Percentiles rank a stretch among this genome's conserved stretches.
Evolutionary conservation across 208 protist genomes (phyloP).

Genomic region (Trypanosoma vivax): DNA sequence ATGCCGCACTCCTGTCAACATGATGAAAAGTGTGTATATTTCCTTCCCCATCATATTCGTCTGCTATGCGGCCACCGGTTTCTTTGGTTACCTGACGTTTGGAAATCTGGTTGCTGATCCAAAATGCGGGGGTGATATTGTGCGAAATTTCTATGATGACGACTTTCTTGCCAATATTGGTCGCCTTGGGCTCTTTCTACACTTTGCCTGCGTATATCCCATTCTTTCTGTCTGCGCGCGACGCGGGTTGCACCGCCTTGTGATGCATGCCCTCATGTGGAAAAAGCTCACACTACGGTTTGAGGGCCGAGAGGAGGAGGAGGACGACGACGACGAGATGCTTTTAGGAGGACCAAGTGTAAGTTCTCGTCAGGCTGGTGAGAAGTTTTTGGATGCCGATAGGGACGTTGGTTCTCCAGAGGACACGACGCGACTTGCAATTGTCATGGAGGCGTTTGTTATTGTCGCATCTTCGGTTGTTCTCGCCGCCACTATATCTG

Average conservation of each 20-base stretch:
- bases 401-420: constrained; percentile 65
- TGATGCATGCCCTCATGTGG: constrained; percentile 52
- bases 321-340: neutral
- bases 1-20: constrained; percentile 30
- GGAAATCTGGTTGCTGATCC: constrained; percentile 30
- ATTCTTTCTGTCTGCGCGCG: constrained; percentile 70
- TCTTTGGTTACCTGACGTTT: constrained; percentile 73
- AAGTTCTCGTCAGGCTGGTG: neutral
- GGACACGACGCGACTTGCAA: constrained; percentile 55
- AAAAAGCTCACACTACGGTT: constrained; percentile 27
- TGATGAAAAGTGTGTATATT: constrained; percentile 54
- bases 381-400: constrained; percentile 13
- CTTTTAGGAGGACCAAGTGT: neutral
- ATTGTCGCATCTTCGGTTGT: constrained; percentile 41
- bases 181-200: constrained; percentile 64
- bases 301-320: constrained; percentile 6
- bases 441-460: constrained; percentile 54
- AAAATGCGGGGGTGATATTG: constrained; percentile 53
- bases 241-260: constrained; percentile 49
- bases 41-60: constrained; percentile 56
- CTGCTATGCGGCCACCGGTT: constrained; percentile 47
- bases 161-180: constrained; percentile 64
- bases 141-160: constrained; percentile 44
- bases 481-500: constrained; percentile 37
- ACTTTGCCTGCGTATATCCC: constrained; percentile 81